phyloP scores from a whole-genome alignment of 2,329 filamentous ascomycete species.

The Esteya vermicola region DNA sequence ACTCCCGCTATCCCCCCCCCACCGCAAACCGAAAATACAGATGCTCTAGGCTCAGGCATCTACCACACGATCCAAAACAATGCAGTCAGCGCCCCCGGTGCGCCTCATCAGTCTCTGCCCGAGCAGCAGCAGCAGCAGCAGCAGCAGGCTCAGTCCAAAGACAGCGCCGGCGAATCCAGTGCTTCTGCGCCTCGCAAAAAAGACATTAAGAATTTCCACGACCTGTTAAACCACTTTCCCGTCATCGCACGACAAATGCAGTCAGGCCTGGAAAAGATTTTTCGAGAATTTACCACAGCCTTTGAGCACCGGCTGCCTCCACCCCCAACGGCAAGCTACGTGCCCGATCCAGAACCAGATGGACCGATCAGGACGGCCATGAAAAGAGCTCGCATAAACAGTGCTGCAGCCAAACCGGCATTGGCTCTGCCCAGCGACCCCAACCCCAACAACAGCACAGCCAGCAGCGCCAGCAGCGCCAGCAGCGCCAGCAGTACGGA shows the following conservation, averaged over 20 bases:
- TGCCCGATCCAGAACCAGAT: constrained; percentile 43
- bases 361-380: constrained; percentile 40
- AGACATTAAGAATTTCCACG: constrained; percentile 79
- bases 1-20: constrained; percentile 45
- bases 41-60: not conserved
- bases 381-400: constrained; percentile 40
- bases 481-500: constrained; percentile 1
- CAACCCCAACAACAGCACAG: not conserved
- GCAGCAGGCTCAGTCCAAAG: not conserved
- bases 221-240: constrained; percentile 80
- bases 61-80: not conserved
- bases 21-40: not conserved
- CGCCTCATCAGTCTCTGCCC: constrained; percentile 5
- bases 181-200: constrained; percentile 55
- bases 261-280: constrained; percentile 72
- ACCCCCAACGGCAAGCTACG: constrained; percentile 47
- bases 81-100: constrained; percentile 8
- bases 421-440: constrained; percentile 19
- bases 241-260: constrained; percentile 97
- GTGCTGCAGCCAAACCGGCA: constrained; percentile 18
- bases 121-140: not conserved
- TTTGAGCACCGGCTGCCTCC: constrained; percentile 75
- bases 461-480: not conserved
- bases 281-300: constrained; percentile 75
- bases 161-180: constrained; percentile 19